Percentiles rank a stretch among this genome's conserved stretches.
Evolutionary conservation across 345 rosid genomes (phyloP).

Genomic region (Dipteronia sinensis): DNA sequence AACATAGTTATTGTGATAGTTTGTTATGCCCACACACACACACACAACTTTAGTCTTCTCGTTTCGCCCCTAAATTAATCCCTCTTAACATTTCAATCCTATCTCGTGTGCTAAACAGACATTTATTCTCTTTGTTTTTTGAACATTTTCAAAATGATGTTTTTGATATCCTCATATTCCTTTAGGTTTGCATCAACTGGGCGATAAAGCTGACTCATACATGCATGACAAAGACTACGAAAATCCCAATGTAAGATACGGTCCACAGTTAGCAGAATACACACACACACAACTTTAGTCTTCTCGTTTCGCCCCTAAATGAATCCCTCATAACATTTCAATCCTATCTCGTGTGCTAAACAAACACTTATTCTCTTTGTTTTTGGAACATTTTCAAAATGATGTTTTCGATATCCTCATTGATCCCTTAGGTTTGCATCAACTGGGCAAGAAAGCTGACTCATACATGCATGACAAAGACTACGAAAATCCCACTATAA

Average conservation of each 20-base stretch:
- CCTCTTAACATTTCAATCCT: background rate
- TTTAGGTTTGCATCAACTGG: background rate
- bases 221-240: background rate
- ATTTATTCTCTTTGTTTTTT: background rate
- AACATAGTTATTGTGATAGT: too few species aligned
- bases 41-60: too few species aligned
- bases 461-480: background rate
- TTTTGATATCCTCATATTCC: background rate
- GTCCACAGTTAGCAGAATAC: slow-evolving; percentile 22
- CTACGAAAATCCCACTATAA: background rate
- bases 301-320: too few species aligned
- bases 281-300: too few species aligned
- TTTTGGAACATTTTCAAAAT: background rate
- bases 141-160: background rate
- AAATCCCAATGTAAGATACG: background rate
- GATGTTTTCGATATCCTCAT: background rate
- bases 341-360: background rate
- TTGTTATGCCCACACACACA: too few species aligned
- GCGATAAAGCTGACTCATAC: background rate
- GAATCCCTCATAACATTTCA: background rate
- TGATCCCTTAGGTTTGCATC: background rate
- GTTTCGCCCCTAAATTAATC: too few species aligned
- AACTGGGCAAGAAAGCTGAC: background rate
- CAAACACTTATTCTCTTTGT: background rate
- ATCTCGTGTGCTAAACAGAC: background rate